A percentile compares a stretch with the other conserved stretches of the same genome.
Evolutionary conservation across 2,329 filamentous ascomycete species (phyloP).

Genomic region (Fusarium sp.): DNA sequence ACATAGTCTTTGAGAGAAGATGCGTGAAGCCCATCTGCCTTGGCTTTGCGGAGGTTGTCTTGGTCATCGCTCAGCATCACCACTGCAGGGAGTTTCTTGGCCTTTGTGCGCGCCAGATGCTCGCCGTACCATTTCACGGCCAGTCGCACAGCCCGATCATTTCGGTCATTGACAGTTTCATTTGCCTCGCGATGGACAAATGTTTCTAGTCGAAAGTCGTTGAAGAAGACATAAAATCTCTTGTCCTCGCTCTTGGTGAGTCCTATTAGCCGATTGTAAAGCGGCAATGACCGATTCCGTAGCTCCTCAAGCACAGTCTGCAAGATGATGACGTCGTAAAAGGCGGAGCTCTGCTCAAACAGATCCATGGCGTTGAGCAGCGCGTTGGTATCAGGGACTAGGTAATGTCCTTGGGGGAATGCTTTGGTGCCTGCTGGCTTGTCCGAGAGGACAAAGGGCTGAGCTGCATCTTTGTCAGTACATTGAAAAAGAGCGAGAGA

Average conservation of each 20-base stretch:
- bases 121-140: slow-evolving; percentile 92
- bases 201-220: slow-evolving; percentile 95
- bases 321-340: slow-evolving; percentile 96
- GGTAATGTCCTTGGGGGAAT: slow-evolving; percentile 90
- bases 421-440: slow-evolving; percentile 85
- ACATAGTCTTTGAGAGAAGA: slow-evolving; percentile 82
- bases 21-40: slow-evolving; percentile 77
- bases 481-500: neutral
- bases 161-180: slow-evolving; percentile 95
- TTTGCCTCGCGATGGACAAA: slow-evolving; percentile 79
- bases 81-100: slow-evolving; percentile 75
- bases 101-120: slow-evolving; percentile 77
- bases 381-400: slow-evolving; percentile 96
- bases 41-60: slow-evolving; percentile 86
- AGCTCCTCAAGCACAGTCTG: slow-evolving; percentile 98
- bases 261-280: slow-evolving; percentile 92
- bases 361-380: slow-evolving; percentile 96
- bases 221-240: slow-evolving; percentile 98
- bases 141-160: slow-evolving; percentile 88
- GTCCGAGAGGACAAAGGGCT: slow-evolving; percentile 89
- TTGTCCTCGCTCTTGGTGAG: slow-evolving; percentile 97
- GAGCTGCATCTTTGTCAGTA: slow-evolving; percentile 61
- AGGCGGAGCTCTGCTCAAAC: slow-evolving; percentile 90
- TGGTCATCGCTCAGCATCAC: slow-evolving; percentile 96
- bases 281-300: slow-evolving; percentile 89